Conservation (phyloP, 768 basidiomycete genomes). For the Trametes elegans region DNA sequence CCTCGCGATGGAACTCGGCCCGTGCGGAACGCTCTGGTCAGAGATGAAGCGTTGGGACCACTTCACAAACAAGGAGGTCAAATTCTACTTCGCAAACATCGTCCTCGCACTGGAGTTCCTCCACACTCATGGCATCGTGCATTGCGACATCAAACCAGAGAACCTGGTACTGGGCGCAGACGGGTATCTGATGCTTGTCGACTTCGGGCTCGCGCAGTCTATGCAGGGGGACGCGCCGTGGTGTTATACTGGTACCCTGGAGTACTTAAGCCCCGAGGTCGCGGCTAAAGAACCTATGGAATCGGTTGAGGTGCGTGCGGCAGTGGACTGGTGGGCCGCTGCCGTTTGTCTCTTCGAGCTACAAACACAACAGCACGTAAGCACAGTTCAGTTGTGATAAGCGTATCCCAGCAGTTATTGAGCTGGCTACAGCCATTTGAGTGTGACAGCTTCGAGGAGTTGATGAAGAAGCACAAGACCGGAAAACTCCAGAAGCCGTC, state of each 20-base stretch:
- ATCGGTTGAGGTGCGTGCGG: constrained; percentile 22
- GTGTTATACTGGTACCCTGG: constrained; percentile 41
- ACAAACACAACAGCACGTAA: constrained; percentile 36
- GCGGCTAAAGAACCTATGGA: background rate
- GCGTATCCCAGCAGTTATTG: background rate
- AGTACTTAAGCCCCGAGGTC: constrained; percentile 52
- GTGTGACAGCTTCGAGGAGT: background rate
- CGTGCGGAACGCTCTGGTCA: constrained; percentile 42
- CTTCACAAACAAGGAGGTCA: constrained; percentile 32
- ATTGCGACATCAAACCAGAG: constrained; percentile 57
- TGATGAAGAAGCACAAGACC: background rate
- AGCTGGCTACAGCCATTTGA: background rate
- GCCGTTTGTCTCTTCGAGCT: constrained; percentile 55
- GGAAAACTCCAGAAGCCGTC: background rate
- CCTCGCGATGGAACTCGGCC: constrained; percentile 48
- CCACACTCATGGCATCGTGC: constrained; percentile 42
- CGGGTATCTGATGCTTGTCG: constrained; percentile 53
- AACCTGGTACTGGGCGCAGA: constrained; percentile 55
- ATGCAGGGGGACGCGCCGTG: constrained; percentile 30
- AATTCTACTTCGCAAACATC: constrained; percentile 58
- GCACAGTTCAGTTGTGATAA: too few relatives aligned
- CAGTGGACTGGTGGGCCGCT: constrained; percentile 53
- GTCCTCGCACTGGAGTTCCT: constrained; percentile 48
- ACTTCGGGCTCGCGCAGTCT: constrained; percentile 43
- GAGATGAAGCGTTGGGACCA: constrained; percentile 29